Evolutionary conservation across 2,329 filamentous ascomycete genomes (phyloP).

Genomic region (Cladosporium sphaerospermum): DNA sequence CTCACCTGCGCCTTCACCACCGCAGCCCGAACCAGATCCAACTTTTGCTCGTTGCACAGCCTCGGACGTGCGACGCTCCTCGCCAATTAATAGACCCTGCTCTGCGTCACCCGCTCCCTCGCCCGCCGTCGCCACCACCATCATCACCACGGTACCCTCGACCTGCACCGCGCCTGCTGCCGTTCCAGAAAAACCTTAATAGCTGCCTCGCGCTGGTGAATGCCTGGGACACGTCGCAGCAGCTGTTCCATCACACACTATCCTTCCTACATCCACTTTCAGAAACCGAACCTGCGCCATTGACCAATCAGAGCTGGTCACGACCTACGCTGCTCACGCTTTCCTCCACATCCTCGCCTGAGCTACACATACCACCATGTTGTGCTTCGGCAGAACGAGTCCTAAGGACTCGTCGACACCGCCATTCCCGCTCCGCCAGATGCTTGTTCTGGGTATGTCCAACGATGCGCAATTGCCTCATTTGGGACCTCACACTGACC

Average conservation of each 20-base stretch:
- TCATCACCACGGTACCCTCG: slow-evolving; percentile 4
- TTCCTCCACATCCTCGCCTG: background rate
- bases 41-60: slow-evolving; percentile 5
- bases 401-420: slow-evolving; percentile 19
- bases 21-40: slow-evolving; percentile 7
- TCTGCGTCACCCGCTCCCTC: slow-evolving; percentile 11
- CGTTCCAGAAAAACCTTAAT: slow-evolving; percentile 12
- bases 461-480: background rate
- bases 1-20: slow-evolving; percentile 11
- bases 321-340: background rate
- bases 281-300: background rate
- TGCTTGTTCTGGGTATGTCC: slow-evolving; percentile 49
- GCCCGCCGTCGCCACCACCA: slow-evolving; percentile 5
- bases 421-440: slow-evolving; percentile 52
- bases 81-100: slow-evolving; percentile 7
- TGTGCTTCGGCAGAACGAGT: slow-evolving; percentile 14
- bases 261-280: background rate
- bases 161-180: slow-evolving; percentile 4
- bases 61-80: background rate
- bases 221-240: slow-evolving; percentile 5
- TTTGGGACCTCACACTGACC: background rate
- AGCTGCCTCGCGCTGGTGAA: slow-evolving; percentile 9
- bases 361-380: slow-evolving; percentile 10
- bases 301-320: background rate
- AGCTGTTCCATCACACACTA: background rate